phyloP scores from a whole-genome alignment of 139 green algal species.

The Parachlorella kessleri region DNA sequence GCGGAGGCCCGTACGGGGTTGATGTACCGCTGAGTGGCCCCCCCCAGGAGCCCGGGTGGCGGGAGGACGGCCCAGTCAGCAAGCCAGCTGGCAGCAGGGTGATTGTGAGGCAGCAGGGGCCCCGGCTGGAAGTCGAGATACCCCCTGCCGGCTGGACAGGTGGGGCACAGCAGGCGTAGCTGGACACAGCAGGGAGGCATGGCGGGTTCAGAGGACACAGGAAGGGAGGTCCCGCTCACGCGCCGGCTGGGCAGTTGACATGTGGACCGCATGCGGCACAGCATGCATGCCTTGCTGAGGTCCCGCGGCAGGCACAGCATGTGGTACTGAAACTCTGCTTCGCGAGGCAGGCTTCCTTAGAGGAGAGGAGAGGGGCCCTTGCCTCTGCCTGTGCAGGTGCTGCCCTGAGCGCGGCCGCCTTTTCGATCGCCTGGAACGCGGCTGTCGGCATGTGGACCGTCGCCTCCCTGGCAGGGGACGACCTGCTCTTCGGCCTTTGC shows the following conservation, averaged over 20 bases:
- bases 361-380: not conserved
- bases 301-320: not conserved
- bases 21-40: too few species aligned
- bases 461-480: slow-evolving; percentile 53
- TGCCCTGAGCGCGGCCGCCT: slow-evolving; percentile 56
- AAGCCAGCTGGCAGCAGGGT: slow-evolving; percentile 30
- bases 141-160: slow-evolving; percentile 57
- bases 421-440: slow-evolving; percentile 84
- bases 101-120: slow-evolving; percentile 32
- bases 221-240: not conserved
- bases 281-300: too few species aligned
- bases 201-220: not conserved
- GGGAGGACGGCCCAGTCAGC: too few species aligned
- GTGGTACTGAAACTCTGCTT: not conserved
- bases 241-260: too few species aligned
- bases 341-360: not conserved
- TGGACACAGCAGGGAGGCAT: not conserved
- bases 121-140: slow-evolving; percentile 71
- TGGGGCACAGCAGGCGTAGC: not conserved
- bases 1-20: too few species aligned
- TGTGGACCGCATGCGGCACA: too few species aligned
- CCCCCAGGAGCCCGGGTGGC: too few species aligned
- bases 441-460: slow-evolving; percentile 79
- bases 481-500: slow-evolving; percentile 85
- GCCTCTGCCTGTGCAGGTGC: slow-evolving; percentile 11